Percentiles rank a stretch among this genome's conserved stretches.
phyloP scores from a whole-genome alignment of 495 filamentous ascomycete species.

The Chaetomium fimeti region DNA sequence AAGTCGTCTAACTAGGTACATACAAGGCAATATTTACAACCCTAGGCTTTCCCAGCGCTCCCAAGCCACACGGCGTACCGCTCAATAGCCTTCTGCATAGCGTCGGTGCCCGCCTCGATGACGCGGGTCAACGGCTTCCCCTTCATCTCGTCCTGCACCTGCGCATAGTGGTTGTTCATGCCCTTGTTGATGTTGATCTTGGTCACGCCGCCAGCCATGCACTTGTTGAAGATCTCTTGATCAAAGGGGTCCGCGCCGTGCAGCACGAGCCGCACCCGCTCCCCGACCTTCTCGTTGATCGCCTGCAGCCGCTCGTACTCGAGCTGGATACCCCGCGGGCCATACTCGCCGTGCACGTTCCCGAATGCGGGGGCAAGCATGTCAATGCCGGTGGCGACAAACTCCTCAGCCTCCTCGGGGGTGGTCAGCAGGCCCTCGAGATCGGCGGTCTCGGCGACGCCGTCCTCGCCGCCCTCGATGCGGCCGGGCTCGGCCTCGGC shows the following conservation, averaged over 20 bases:
- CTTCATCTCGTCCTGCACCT: constrained; percentile 64
- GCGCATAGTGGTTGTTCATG: constrained; percentile 68
- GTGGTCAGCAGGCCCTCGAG: constrained; percentile 75
- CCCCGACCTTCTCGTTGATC: constrained; percentile 62
- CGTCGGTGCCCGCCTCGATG: constrained; percentile 68
- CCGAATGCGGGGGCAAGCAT: constrained; percentile 83
- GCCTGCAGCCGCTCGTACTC: constrained; percentile 67
- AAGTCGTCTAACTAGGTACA: background rate
- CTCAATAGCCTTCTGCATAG: constrained; percentile 75
- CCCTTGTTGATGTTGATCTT: constrained; percentile 86
- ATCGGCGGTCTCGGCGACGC: constrained; percentile 72
- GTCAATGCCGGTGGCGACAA: constrained; percentile 76
- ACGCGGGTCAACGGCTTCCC: constrained; percentile 67
- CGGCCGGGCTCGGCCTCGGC: constrained; percentile 79
- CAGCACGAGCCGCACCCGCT: constrained; percentile 65
- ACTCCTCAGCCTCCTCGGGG: constrained; percentile 71
- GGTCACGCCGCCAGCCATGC: constrained; percentile 67
- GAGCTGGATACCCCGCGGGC: constrained; percentile 66
- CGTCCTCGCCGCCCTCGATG: constrained; percentile 84
- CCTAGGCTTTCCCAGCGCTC: constrained; percentile 60
- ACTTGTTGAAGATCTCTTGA: constrained; percentile 63
- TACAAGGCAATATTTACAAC: background rate
- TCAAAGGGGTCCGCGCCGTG: constrained; percentile 78
- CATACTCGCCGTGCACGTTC: constrained; percentile 84
- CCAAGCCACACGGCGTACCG: constrained; percentile 70